phyloP scores from a whole-genome alignment of 495 filamentous ascomycete species.

The Thozetella sp. region DNA sequence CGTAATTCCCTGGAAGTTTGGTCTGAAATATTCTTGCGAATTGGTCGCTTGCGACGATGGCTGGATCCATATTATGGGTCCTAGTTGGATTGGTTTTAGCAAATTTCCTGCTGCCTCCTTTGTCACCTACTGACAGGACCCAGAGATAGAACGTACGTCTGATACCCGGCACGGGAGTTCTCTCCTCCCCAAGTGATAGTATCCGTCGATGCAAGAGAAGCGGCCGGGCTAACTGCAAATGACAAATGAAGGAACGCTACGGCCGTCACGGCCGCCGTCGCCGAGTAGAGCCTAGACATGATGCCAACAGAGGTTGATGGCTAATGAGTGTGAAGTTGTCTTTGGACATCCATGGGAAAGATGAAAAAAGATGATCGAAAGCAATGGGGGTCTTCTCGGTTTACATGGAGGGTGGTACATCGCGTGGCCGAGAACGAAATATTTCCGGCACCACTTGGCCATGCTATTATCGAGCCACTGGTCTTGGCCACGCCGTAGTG shows the following conservation, averaged over 20 bases:
- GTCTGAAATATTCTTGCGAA: constrained; percentile 46
- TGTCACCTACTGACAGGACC: too few relatives aligned
- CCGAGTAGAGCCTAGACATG: neutral
- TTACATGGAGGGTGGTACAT: too few relatives aligned
- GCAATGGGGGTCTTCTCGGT: too few relatives aligned
- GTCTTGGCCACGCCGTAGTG: too few relatives aligned
- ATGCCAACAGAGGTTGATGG: neutral
- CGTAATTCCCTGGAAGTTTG: constrained; percentile 35
- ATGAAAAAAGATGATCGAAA: too few relatives aligned
- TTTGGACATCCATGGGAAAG: too few relatives aligned
- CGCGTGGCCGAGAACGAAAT: too few relatives aligned
- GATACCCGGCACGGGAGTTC: constrained; percentile 44
- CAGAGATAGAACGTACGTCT: constrained; percentile 42
- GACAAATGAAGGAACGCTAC: constrained; percentile 2
- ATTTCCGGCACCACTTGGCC: too few relatives aligned
- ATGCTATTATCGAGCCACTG: too few relatives aligned
- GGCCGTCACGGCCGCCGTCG: neutral
- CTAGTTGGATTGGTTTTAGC: too few relatives aligned
- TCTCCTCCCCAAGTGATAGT: constrained; percentile 49
- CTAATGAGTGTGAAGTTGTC: neutral
- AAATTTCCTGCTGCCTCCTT: too few relatives aligned
- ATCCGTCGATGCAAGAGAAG: constrained; percentile 35
- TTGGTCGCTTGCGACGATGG: constrained; percentile 33
- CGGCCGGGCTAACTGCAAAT: constrained; percentile 1
- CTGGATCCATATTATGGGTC: constrained; percentile 51